A percentile compares a stretch with the other conserved stretches of the same genome.
These are phyloP conservation scores for Ilex aquifolium DNA, from an alignment of 257 asterid genomes.

Conservation along the genomic window DNA sequence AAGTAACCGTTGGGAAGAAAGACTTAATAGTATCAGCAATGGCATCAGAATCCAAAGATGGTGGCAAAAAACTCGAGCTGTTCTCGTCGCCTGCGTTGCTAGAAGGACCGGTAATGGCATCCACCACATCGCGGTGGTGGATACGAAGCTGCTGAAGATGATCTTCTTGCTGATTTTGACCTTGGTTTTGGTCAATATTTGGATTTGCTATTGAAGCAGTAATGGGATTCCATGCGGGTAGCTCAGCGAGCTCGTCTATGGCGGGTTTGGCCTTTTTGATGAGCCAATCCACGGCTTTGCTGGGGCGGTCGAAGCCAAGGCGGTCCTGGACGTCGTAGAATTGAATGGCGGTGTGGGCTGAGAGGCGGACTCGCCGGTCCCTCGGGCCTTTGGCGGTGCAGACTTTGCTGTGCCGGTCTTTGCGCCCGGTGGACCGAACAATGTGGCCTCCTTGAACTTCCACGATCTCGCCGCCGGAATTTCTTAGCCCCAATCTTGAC, in stretches of 20 bases:
- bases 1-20: slow-evolving; percentile 76
- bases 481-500: slow-evolving; percentile 45
- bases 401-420: slow-evolving; percentile 98
- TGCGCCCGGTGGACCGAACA: slow-evolving; percentile 85
- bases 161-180: slow-evolving; percentile 18
- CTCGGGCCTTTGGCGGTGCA: slow-evolving; percentile 98
- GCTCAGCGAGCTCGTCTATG: slow-evolving; percentile 87
- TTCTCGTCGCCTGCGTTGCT: slow-evolving; percentile 26
- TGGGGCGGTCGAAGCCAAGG: slow-evolving; percentile 94
- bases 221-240: slow-evolving; percentile 90
- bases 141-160: slow-evolving; percentile 4
- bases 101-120: slow-evolving; percentile 27
- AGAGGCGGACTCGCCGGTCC: slow-evolving; percentile 97
- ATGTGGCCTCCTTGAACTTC: slow-evolving; percentile 98
- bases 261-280: slow-evolving; percentile 82
- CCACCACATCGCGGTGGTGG: slow-evolving; percentile 22
- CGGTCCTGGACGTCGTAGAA: slow-evolving; percentile 98
- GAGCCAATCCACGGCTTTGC: slow-evolving; percentile 98
- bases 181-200: slow-evolving; percentile 21
- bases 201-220: slow-evolving; percentile 26
- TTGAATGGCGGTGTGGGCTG: slow-evolving; percentile 97
- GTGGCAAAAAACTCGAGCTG: slow-evolving; percentile 58
- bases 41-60: slow-evolving; percentile 69
- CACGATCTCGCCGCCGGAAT: slow-evolving; percentile 62
- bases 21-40: slow-evolving; percentile 86